Conservation (phyloP, 129 eudicot genomes). For the Centaurea solstitialis region DNA sequence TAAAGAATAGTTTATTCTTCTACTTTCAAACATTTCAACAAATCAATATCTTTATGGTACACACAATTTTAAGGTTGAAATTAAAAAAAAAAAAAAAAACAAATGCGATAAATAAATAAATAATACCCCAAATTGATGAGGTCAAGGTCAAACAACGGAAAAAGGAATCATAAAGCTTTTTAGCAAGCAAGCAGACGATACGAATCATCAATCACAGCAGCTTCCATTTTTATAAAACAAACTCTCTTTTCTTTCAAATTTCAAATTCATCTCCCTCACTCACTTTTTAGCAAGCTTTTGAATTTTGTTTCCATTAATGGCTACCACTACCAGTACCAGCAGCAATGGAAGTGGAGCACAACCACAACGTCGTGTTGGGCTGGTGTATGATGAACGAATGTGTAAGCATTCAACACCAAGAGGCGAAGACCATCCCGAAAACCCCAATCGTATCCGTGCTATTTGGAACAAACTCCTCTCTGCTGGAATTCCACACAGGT, state of each 20-base stretch:
- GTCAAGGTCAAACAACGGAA: neutral
- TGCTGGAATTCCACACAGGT: conserved; percentile 69
- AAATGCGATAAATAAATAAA: no score
- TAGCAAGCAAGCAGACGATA: neutral
- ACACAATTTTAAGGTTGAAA: no score
- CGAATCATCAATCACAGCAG: neutral
- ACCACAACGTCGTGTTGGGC: conserved; percentile 63
- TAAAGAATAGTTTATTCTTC: no score
- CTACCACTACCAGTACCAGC: no score
- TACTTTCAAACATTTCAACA: no score
- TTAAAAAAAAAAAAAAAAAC: no score
- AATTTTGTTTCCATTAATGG: neutral
- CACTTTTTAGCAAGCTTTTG: neutral
- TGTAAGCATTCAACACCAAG: conserved; percentile 60
- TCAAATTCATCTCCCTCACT: conserved; percentile 22
- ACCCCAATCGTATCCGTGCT: conserved; percentile 76
- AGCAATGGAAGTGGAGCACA: conserved; percentile 15
- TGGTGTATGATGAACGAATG: conserved; percentile 84
- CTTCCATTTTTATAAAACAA: neutral
- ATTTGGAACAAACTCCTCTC: conserved; percentile 65
- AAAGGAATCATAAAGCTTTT: neutral
- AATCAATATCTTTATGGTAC: no score
- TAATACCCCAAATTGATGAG: neutral
- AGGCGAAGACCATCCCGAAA: conserved; percentile 66
- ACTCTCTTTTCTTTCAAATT: conserved; percentile 31